These are phyloP conservation scores for Dictyostelium brefeldianum DNA, from an alignment of 78 protist genomes.

Conservation along the genomic window DNA sequence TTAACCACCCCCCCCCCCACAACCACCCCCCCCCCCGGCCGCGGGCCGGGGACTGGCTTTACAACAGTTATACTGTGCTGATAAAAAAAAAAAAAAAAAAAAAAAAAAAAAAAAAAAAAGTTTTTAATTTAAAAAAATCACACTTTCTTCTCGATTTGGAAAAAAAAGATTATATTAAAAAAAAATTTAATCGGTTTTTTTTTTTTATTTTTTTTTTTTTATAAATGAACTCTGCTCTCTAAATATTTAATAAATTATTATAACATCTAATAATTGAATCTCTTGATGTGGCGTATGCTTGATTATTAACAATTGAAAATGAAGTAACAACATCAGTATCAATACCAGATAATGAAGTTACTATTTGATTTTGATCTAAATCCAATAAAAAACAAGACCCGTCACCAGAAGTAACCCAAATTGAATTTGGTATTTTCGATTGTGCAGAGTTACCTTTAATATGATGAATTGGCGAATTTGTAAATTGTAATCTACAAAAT, in stretches of 20 bases:
- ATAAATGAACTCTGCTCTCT: not conserved
- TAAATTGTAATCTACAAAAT: slow-evolving; percentile 47
- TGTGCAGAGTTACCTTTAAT: not conserved
- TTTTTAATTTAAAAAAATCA: not conserved
- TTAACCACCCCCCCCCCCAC: too few relatives aligned
- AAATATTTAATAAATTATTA: slow-evolving; percentile 20
- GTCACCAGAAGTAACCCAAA: slow-evolving; percentile 52
- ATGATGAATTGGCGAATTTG: slow-evolving; percentile 75
- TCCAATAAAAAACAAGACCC: slow-evolving; percentile 35
- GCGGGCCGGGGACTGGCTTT: too few relatives aligned
- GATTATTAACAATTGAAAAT: slow-evolving; percentile 6
- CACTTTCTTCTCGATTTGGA: not conserved
- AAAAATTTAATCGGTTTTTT: not conserved
- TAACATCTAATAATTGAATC: slow-evolving; percentile 70
- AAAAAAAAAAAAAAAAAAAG: not conserved
- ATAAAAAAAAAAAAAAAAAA: too few relatives aligned
- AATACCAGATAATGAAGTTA: slow-evolving; percentile 60
- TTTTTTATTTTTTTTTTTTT: not conserved
- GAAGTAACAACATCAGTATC: slow-evolving; percentile 77
- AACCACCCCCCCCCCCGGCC: too few relatives aligned
- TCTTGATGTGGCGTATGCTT: slow-evolving; percentile 37
- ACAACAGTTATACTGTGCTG: too few relatives aligned
- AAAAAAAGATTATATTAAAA: too few relatives aligned
- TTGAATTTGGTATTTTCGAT: not conserved
- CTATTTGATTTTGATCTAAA: slow-evolving; percentile 1